Evolutionary conservation across 129 eudicot species (phyloP), one percentile per base, ranked within the genome.

Genomic region (Escallonia herrerae): DNA sequence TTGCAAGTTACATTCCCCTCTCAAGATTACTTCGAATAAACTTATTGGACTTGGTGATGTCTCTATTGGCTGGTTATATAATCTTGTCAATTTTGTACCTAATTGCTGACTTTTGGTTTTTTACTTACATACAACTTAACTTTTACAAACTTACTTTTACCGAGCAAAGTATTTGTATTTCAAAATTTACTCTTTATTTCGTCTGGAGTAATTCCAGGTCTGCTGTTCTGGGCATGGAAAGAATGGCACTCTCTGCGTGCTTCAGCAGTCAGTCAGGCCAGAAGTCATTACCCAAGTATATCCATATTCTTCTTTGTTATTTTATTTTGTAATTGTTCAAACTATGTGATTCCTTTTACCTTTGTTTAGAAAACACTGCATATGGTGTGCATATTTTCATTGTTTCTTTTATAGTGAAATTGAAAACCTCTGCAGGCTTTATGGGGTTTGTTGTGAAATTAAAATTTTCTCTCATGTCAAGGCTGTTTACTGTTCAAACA

Each of bases 211-310:
- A 58, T 52, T 69, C 58, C 72, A 94, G 99, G 99, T 89, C 45
- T 89, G 95, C 79, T 89, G 99, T 79, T 94, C 99, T 64, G 99
- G 99, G 65, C 99, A 94, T 86, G 99, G 99, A 65, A 94, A 94
- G 74, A 94, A 94, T 79, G 99, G 99, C 59, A 82, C 99, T 71
- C 86, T 94, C 12, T 80, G 82, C 5, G 88, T 94, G 82, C 93
- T 94, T 82, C 99, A 94, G 74, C 81, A 77, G 70, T 94, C 99
- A 63, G 78, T 94, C 49, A 95, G 99, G 66, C 99, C 99, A 39
- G 99, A 94, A 76, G 81, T 80, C 63, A 94, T 94, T 67, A 89
- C 97, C 66, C 97, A 94, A 82, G 99, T 89, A 60, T 47, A 86
- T 71, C 47, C 37, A 45, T 45, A 56, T 44, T 55, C 22, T 53